These are phyloP conservation scores for Dactylis glomerata DNA, from an alignment of 176 grass and related monocot genomes.

Conservation along the genomic window DNA sequence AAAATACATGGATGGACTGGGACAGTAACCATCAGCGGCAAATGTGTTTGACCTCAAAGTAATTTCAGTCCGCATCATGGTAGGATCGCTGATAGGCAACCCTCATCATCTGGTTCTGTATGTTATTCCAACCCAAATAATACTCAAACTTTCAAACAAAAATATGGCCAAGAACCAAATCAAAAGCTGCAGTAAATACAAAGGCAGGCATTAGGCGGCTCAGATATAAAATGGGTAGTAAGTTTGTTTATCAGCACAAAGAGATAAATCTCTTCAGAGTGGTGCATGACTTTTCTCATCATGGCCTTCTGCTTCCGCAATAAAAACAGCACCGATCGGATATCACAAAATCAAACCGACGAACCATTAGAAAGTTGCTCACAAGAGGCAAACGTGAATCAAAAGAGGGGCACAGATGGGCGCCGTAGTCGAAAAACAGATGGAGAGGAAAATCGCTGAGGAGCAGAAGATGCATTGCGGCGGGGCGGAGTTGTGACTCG, in stretches of 20 bases:
- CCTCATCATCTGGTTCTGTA: slow-evolving; percentile 37
- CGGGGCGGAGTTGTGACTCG: neutral
- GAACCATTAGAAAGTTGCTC: neutral
- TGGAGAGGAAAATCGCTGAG: no score
- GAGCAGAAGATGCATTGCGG: neutral
- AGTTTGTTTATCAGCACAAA: neutral
- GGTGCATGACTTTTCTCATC: neutral
- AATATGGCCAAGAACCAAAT: neutral
- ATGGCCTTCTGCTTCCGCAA: neutral
- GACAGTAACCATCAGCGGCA: slow-evolving; percentile 36
- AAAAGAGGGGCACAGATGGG: neutral
- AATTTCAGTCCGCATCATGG: slow-evolving; percentile 46
- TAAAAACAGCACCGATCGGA: neutral
- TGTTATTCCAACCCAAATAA: neutral
- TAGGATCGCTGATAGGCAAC: neutral
- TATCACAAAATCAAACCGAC: neutral
- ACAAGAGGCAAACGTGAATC: neutral
- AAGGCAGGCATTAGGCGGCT: neutral
- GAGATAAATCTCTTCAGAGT: neutral
- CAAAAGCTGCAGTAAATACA: neutral
- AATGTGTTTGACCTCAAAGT: slow-evolving; percentile 39
- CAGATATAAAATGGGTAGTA: neutral
- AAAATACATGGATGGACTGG: neutral
- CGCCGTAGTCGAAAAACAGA: no score
- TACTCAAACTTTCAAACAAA: no score